Conservation (phyloP, 768 basidiomycete genomes). For the Agrocybe praecox region DNA sequence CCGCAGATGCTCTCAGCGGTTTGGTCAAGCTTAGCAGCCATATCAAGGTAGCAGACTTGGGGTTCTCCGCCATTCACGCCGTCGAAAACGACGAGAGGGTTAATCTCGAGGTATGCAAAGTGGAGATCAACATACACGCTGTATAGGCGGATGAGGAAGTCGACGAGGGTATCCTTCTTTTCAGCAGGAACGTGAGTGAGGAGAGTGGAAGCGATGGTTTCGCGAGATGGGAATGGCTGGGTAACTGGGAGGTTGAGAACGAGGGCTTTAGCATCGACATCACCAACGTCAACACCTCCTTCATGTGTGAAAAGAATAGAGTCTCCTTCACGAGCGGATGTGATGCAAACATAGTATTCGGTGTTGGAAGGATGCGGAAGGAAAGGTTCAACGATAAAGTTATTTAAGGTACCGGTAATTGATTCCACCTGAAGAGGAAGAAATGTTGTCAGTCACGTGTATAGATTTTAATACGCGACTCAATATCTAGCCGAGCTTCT, state of each 20-base stretch:
- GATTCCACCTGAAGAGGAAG: conserved; percentile 74
- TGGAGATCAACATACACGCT: conserved; percentile 98
- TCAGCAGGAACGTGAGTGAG: conserved; percentile 80
- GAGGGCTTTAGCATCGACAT: conserved; percentile 97
- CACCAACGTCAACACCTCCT: conserved; percentile 98
- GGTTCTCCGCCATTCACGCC: conserved; percentile 66
- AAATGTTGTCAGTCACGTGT: conserved; percentile 24
- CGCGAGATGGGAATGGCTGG: conserved; percentile 79
- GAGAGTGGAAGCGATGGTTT: conserved; percentile 72
- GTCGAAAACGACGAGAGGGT: conserved; percentile 95
- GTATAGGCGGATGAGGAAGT: conserved; percentile 95
- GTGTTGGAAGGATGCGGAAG: conserved; percentile 91
- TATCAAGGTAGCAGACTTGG: conserved; percentile 94
- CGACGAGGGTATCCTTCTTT: conserved; percentile 90
- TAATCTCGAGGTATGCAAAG: conserved; percentile 99
- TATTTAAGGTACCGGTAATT: conserved; percentile 92
- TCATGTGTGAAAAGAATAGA: conserved; percentile 98
- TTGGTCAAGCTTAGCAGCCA: conserved; percentile 99
- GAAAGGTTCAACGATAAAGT: conserved; percentile 99
- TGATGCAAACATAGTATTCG: conserved; percentile 99
- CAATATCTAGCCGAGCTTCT: background rate
- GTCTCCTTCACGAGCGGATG: conserved; percentile 92
- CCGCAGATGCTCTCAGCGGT: conserved; percentile 98
- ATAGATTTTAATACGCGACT: conserved; percentile 18
- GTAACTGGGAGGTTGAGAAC: conserved; percentile 82